phyloP scores from a whole-genome alignment of 208 protist species.

The Lotmaria passim region DNA sequence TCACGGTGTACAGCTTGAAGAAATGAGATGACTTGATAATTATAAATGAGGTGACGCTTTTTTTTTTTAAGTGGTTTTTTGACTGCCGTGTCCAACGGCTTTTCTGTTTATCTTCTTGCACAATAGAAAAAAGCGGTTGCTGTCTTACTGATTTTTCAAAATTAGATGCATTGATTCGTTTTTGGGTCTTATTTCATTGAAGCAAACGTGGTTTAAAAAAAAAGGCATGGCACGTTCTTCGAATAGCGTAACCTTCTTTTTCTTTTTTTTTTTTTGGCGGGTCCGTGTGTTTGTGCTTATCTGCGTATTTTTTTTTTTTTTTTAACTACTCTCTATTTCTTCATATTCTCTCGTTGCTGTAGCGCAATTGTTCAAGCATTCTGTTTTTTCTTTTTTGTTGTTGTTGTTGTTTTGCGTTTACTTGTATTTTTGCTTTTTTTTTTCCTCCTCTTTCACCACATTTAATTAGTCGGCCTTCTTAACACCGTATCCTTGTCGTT shows the following conservation, averaged over 20 bases:
- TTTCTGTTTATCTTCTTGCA: too few relatives aligned
- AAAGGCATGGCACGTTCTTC: neutral
- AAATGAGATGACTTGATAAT: too few relatives aligned
- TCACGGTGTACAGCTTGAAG: conserved; percentile 42
- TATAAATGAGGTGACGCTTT: neutral
- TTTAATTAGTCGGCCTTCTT: neutral
- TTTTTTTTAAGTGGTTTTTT: conserved; percentile 1
- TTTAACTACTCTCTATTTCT: conserved; percentile 4
- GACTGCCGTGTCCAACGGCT: neutral
- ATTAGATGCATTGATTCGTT: too few relatives aligned
- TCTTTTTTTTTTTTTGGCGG: neutral
- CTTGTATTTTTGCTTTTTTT: neutral
- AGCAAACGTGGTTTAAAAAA: too few relatives aligned
- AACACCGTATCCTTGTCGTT: neutral
- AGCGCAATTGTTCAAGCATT: too few relatives aligned
- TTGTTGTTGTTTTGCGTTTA: neutral
- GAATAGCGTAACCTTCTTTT: neutral
- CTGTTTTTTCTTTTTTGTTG: conserved; percentile 15
- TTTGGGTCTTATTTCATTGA: too few relatives aligned
- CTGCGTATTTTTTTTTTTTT: neutral
- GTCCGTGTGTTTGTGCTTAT: neutral
- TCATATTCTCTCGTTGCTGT: conserved; percentile 14
- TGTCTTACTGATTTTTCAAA: neutral
- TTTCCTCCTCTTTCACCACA: too few relatives aligned
- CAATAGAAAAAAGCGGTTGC: neutral